Evolutionary conservation across 208 protist genomes (phyloP), one percentile per base, ranked within the genome.

Genomic region (Acanthamoeba castellanii): DNA sequence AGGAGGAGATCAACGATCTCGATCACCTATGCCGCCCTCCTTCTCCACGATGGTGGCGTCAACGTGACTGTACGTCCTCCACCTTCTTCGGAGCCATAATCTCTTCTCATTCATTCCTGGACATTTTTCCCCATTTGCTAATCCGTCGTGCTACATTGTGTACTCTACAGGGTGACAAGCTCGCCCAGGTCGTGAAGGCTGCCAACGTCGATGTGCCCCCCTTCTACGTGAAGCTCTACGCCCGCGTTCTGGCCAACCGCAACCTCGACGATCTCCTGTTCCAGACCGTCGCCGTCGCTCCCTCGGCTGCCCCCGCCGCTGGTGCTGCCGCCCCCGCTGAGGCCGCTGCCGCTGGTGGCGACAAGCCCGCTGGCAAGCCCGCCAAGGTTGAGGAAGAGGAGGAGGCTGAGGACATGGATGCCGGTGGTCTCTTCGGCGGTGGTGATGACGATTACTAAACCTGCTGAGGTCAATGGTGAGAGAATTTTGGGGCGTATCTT

Each of bases 1-100:
- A 64, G 81, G 81, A 88, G 45, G 81, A 88, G 81, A 55, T 88
- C 81, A 88, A 64, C 81, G 81, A 88, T 88, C 81, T 88, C 81
- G 18, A n/a, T 88, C 81, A 88, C 81, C 50, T 88, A 88, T n/a
- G 81, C 81, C 30, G 52, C 50, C 42, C 81, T 88, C 50, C 81
- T 88, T 0, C 81, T 88, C 34, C 81, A 88, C 81, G 81, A 88
- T 88, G 81, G 81, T 88, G 81, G 81, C 27, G 81, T 88, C 81
- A 88, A 88, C 81, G 81, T 88, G 25, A 88, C 81, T 8, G 81
- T 88, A 64, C 81, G 81, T 66, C 59, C 1, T 22, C 59, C 3
- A 8, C 59, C 59, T 9, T 8, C 25, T n/a, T 66, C 22, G 59
- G 16, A 2, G 52, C 52, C 25, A 27, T 20, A 47, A 47, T 18